These are phyloP conservation scores for Tetrapisispora nanseiensis DNA, from an alignment of 805 yeast genomes.

Conservation along the genomic window DNA sequence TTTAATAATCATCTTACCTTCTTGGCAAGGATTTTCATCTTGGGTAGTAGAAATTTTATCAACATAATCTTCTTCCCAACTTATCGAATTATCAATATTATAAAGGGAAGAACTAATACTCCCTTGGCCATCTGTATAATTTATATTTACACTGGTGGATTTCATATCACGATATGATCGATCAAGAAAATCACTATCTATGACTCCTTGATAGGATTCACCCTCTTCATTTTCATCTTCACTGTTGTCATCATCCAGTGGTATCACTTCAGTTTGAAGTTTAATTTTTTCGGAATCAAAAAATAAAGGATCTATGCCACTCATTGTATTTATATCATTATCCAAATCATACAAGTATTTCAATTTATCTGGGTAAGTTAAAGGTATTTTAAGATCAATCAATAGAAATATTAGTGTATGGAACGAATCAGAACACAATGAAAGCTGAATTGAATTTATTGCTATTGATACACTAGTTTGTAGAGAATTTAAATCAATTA, in stretches of 20 bases:
- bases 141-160: neutral
- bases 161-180: neutral
- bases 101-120: neutral
- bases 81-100: neutral
- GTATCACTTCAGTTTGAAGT: slow-evolving; percentile 13
- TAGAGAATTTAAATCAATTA: neutral
- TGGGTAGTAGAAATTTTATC: slow-evolving; percentile 5
- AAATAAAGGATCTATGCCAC: slow-evolving; percentile 29
- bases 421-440: slow-evolving; percentile 76
- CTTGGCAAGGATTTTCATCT: neutral
- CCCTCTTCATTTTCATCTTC: neutral
- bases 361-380: slow-evolving; percentile 47
- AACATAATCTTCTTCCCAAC: slow-evolving; percentile 12
- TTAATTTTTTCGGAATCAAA: slow-evolving; percentile 12
- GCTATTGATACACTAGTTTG: neutral
- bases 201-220: neutral
- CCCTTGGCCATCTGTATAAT: neutral
- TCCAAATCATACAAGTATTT: slow-evolving; percentile 38
- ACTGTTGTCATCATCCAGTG: slow-evolving; percentile 6
- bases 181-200: neutral
- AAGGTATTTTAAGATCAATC: slow-evolving; percentile 63
- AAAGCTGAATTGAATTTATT: slow-evolving; percentile 22
- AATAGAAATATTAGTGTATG: slow-evolving; percentile 59
- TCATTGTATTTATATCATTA: slow-evolving; percentile 32
- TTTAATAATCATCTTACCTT: neutral